Percentiles rank a stretch among this genome's conserved stretches.
phyloP scores from a whole-genome alignment of 768 basidiomycete species.

The Trametes gibbosa region DNA sequence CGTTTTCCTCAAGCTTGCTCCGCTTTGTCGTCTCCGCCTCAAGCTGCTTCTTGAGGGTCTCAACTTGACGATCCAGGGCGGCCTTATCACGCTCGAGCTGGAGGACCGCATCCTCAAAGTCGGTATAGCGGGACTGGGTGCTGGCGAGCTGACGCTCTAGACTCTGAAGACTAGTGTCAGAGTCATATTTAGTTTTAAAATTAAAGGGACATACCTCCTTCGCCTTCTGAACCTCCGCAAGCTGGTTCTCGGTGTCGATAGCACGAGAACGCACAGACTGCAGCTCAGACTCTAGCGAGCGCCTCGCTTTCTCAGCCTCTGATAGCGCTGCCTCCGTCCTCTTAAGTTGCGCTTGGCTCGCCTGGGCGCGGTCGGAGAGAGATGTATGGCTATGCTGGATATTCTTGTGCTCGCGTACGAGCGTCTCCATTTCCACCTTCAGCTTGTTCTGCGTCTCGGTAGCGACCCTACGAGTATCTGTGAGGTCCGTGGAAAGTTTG shows the following conservation, averaged over 20 bases:
- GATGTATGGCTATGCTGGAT: conserved; percentile 61
- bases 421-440: conserved; percentile 70
- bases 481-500: conserved; percentile 64
- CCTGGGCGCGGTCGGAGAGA: conserved; percentile 59
- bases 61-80: conserved; percentile 68
- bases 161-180: conserved; percentile 41
- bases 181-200: not conserved
- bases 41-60: conserved; percentile 67
- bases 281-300: conserved; percentile 68
- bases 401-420: conserved; percentile 55
- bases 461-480: conserved; percentile 57
- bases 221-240: conserved; percentile 55
- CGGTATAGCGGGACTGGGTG: conserved; percentile 73
- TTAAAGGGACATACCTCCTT: conserved; percentile 64
- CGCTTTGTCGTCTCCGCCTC: conserved; percentile 72
- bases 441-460: conserved; percentile 70
- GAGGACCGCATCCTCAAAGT: conserved; percentile 85
- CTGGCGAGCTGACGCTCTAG: conserved; percentile 74
- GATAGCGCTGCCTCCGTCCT: conserved; percentile 47
- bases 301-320: conserved; percentile 68
- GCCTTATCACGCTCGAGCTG: conserved; percentile 82
- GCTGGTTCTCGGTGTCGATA: conserved; percentile 60
- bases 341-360: conserved; percentile 47
- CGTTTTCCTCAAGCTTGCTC: conserved; percentile 67
- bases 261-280: conserved; percentile 67